Percentiles rank a stretch among this genome's conserved stretches.
Conservation (phyloP, 2,329 filamentous ascomycete genomes). For the Pseudocercospora crystallina region DNA sequence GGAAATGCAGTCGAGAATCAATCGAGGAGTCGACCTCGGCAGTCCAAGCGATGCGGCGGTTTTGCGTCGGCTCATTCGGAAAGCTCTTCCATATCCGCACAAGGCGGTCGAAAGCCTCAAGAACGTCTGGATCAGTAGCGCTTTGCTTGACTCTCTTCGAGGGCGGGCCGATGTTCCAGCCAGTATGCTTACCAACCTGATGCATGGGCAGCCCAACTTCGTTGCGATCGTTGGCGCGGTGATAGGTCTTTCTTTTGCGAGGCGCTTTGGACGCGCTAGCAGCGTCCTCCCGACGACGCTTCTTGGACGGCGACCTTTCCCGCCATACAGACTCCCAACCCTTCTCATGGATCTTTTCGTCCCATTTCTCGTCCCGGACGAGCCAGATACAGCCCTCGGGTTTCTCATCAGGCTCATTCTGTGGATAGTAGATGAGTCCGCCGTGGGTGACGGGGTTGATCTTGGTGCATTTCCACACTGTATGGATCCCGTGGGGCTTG, state of each 20-base stretch:
- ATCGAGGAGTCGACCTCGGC: neutral
- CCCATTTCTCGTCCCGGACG: neutral
- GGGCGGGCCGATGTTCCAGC: neutral
- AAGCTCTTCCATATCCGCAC: neutral
- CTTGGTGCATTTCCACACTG: neutral
- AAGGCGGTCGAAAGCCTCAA: neutral
- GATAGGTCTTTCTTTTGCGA: no score
- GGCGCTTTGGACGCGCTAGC: no score
- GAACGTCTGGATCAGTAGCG: neutral
- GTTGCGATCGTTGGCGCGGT: no score
- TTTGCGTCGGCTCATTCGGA: neutral
- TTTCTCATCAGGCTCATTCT: neutral
- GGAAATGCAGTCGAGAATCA: neutral
- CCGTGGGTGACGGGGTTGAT: conserved; percentile 1
- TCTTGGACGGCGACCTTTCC: neutral
- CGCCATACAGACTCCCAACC: neutral
- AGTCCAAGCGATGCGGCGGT: neutral
- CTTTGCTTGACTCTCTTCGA: neutral
- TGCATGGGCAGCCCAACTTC: no score
- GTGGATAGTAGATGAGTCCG: neutral
- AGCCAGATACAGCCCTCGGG: neutral
- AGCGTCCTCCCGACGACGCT: neutral
- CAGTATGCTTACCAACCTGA: neutral
- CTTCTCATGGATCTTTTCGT: neutral
- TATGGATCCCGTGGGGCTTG: neutral